A percentile compares a stretch with the other conserved stretches of the same genome.
phyloP scores from a whole-genome alignment of 257 asterid genomes.

The Solanum ossicruentum region DNA sequence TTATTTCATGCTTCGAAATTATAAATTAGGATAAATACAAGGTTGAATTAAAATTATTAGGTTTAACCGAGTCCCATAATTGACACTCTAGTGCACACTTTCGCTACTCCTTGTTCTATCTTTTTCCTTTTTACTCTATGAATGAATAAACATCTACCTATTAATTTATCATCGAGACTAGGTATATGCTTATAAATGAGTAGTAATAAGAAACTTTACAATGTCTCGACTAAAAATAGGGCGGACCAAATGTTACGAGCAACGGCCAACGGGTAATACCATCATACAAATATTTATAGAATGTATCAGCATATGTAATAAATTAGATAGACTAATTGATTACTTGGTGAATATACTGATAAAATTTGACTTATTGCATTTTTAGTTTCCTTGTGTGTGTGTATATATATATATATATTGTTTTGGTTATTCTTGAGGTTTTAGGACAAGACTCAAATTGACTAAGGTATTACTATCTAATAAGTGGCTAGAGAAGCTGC shows the following conservation, averaged over 20 bases:
- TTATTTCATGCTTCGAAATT: neutral
- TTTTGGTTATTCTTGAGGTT: neutral
- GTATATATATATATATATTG: neutral
- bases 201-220: neutral
- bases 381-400: neutral
- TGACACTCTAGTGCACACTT: neutral
- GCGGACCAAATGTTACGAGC: neutral
- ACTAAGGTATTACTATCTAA: neutral
- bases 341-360: no score
- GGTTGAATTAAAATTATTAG: neutral
- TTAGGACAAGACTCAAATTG: neutral
- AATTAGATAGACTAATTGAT: neutral
- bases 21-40: neutral
- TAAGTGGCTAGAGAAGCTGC: no score
- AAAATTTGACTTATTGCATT: neutral
- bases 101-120: neutral
- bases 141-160: neutral
- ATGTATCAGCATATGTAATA: neutral
- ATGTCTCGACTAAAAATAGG: neutral
- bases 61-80: neutral
- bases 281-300: neutral
- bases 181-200: neutral
- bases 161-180: neutral
- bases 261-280: neutral
- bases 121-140: neutral